phyloP scores from a whole-genome alignment of 305 asterid genomes.

The Fraxinus dipetala region DNA sequence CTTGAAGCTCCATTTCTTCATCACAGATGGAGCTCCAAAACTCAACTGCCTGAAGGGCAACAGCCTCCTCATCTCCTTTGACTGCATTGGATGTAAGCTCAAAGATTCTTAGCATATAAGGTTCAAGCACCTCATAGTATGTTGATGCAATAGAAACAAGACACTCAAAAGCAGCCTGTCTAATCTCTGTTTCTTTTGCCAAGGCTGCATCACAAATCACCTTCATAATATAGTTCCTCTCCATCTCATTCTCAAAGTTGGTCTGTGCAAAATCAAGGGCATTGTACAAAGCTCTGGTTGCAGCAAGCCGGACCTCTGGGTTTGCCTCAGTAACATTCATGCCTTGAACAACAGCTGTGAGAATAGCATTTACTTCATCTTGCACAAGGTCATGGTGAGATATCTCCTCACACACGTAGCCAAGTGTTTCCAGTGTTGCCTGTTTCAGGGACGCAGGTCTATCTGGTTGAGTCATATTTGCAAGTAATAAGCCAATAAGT shows the following conservation, averaged over 20 bases:
- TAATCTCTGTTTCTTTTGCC: conserved; percentile 64
- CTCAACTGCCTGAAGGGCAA: conserved; percentile 89
- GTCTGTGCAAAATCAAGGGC: conserved; percentile 92
- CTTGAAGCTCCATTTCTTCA: conserved; percentile 83
- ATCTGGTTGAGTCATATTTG: conserved; percentile 64
- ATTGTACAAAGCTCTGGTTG: conserved; percentile 67
- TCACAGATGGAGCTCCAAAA: conserved; percentile 97
- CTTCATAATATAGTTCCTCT: conserved; percentile 81
- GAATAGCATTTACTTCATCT: conserved; percentile 75
- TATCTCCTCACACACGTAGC: conserved; percentile 89
- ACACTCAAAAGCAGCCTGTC: conserved; percentile 92
- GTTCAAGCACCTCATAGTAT: conserved; percentile 72
- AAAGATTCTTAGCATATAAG: conserved; percentile 73
- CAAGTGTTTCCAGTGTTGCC: conserved; percentile 86
- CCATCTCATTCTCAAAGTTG: conserved; percentile 80
- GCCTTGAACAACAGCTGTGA: conserved; percentile 91
- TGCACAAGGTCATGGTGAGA: conserved; percentile 69
- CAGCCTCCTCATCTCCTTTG: conserved; percentile 73
- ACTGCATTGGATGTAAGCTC: conserved; percentile 82
- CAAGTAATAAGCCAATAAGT: conserved; percentile 59
- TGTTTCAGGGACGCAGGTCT: conserved; percentile 62
- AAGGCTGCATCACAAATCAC: conserved; percentile 79
- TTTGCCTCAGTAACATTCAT: conserved; percentile 64
- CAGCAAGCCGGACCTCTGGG: conserved; percentile 77
- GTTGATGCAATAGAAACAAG: conserved; percentile 83